Base-by-base conservation (phyloP, 208 protist species). In the Naegleria gruberi region DNA sequence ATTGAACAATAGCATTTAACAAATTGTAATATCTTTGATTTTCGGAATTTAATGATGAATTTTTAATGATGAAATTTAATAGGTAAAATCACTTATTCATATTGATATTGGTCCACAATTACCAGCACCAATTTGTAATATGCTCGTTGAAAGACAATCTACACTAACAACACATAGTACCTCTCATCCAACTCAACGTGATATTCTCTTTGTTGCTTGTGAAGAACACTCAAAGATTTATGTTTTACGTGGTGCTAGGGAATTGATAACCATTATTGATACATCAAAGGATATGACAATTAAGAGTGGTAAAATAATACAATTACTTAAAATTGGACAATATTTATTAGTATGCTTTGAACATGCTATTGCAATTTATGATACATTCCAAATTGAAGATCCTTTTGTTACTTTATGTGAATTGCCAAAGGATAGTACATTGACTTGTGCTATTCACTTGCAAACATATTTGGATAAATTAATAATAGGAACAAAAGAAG, bases 401-500 rank as follows among this genome's bases (percentile, higher is more conserved):
- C 30, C 83, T 41, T 41, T 87, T 37, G 42, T 87, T 8, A 30
- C n/a, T 41, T 37, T 8, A 55, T 40, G 34, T 55, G 12, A 55
- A 55, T 41, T 87, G 12, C 83, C 83, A 87, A 30, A 34, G 19
- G 83, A 87, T 55, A 41, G 23, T 41, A 88, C 44, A 17, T 46
- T 88, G 7, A 65, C 44, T 30, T 65, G 84, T 65, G 45, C 43
- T n/a, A 43, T 7, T 88, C 84, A 88, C 65, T 42, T 42, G 65
- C 45, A 34, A 34, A 65, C 84, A 19, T 88, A 88, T 65, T 65
- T 88, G 19, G 84, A 88, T 65, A 88, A 88, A 41, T 43, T 88
- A 7, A 15, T 88, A 8, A 88, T 88, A 43, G 84, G 84, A 43
- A 65, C 45, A 7, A 40, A 51, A 65, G n/a, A 88, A 88, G 84